Conservation (phyloP, 2,329 filamentous ascomycete species). For the Paracoccidioides brasiliensis region DNA sequence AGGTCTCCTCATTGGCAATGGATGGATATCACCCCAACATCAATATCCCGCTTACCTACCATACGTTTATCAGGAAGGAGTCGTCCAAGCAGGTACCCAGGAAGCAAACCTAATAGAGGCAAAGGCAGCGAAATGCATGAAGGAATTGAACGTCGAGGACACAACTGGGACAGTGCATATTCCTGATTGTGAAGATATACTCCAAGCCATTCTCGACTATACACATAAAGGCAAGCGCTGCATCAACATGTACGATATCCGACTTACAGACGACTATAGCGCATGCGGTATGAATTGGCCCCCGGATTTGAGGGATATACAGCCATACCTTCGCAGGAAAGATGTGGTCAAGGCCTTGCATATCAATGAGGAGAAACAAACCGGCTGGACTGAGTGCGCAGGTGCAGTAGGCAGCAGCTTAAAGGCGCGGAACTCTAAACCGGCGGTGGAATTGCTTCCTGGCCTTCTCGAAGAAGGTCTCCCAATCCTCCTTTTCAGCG, state of each 20-base stretch:
- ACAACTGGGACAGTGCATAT: slow-evolving; percentile 53
- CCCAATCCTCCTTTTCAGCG: slow-evolving; percentile 77
- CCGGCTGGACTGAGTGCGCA: slow-evolving; percentile 85
- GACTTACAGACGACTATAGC: slow-evolving; percentile 64
- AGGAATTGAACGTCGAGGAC: slow-evolving; percentile 45
- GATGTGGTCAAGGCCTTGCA: slow-evolving; percentile 73
- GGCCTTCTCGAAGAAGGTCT: slow-evolving; percentile 59
- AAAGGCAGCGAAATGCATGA: slow-evolving; percentile 55
- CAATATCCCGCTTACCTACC: slow-evolving; percentile 82
- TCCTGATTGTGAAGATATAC: slow-evolving; percentile 58
- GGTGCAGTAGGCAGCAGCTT: slow-evolving; percentile 65
- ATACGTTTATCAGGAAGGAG: slow-evolving; percentile 62
- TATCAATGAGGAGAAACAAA: slow-evolving; percentile 65
- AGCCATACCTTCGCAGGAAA: slow-evolving; percentile 68
- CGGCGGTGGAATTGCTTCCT: slow-evolving; percentile 63
- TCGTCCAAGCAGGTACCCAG: slow-evolving; percentile 56
- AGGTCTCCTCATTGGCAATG: slow-evolving; percentile 88
- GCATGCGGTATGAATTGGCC: slow-evolving; percentile 98
- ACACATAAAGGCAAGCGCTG: slow-evolving; percentile 47
- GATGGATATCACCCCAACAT: slow-evolving; percentile 83
- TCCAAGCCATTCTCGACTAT: slow-evolving; percentile 61
- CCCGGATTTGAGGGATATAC: slow-evolving; percentile 63
- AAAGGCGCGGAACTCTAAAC: slow-evolving; percentile 53
- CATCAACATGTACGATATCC: slow-evolving; percentile 94
- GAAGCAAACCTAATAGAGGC: slow-evolving; percentile 52